Base-by-base conservation (phyloP, 1,284 basidiomycete species). In the Takashimella tepidaria region DNA sequence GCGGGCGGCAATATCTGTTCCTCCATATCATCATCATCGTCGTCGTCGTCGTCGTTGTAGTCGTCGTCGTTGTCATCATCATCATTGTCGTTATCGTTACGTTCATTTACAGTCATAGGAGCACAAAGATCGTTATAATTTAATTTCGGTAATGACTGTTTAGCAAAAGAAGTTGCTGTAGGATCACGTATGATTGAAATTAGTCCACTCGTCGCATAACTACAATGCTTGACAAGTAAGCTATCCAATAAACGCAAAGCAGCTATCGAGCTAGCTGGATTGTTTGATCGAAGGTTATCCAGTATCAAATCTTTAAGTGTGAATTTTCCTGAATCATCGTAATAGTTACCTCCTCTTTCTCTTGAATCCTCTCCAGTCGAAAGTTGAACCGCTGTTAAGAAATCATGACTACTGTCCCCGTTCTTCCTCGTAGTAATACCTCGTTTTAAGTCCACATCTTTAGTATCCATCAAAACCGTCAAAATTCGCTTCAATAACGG, bases 261-360 rank as follows among this genome's bases (percentile, higher is more conserved):
- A 6, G 89, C 83, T 0, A 86, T 84, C 0, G 80, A 79, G 0
- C 89, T 83, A 0, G 83, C 73, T 51, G 83, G 80, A 8, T 82
- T 83, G 43, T 76, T 75, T 2, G 88, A 90, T 12, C 81, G 79
- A 22, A 95, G 75, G 65, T 90, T 92, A 47, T 88, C 82, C 45
- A 89, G 68, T 4, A 96, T 76, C 23, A 96, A 80, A 65, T 96
- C 92, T 67, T 90, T 92, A 20, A 96, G 78, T 2, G 89, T 93
- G 76, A 92, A 96, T 16, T 91, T 83, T 12, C 86, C 88, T 73
- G 87, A 82, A 0, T 88, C 85, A 3, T 86, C 89, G 70, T 89
- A 88, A 73, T 95, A 95, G 60, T 85, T 84, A 0, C 86, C 83
- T 48, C 80, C 81, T 50, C 81, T 81, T 19, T 43, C 20, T 20